Evolutionary conservation across 768 basidiomycete species (phyloP).

Genomic region (Termitomyces sp.): DNA sequence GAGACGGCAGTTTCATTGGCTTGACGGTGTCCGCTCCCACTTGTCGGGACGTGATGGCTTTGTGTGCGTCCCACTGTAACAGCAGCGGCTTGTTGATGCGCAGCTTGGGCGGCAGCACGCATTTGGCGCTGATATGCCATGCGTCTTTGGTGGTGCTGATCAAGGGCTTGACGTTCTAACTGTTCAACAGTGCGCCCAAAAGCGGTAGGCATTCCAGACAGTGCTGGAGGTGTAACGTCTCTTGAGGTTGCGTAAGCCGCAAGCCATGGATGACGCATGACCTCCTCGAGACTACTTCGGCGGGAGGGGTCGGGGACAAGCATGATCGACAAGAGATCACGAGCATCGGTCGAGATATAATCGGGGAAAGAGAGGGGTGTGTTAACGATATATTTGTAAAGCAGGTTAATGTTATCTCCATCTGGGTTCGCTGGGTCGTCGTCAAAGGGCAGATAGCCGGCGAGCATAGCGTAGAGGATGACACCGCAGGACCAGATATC

Average conservation of each 20-base stretch:
- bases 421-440: slow-evolving; percentile 98
- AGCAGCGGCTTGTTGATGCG: slow-evolving; percentile 15
- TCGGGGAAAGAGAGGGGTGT: slow-evolving; percentile 97
- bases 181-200: slow-evolving; percentile 75
- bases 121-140: slow-evolving; percentile 79
- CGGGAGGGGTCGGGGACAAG: slow-evolving; percentile 87
- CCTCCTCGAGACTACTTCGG: slow-evolving; percentile 67
- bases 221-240: slow-evolving; percentile 9
- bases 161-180: slow-evolving; percentile 75
- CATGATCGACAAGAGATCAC: slow-evolving; percentile 85
- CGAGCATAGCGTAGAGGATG: slow-evolving; percentile 95
- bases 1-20: slow-evolving; percentile 19
- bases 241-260: slow-evolving; percentile 45
- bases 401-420: slow-evolving; percentile 97
- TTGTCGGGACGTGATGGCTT: slow-evolving; percentile 49
- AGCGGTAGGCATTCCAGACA: slow-evolving; percentile 26
- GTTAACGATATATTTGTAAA: slow-evolving; percentile 98
- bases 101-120: slow-evolving; percentile 44
- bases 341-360: slow-evolving; percentile 79
- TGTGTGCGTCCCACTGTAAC: slow-evolving; percentile 38
- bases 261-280: slow-evolving; percentile 92
- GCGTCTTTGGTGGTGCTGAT: slow-evolving; percentile 80
- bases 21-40: slow-evolving; percentile 16
- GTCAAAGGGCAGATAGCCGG: slow-evolving; percentile 97
- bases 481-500: slow-evolving; percentile 98